A percentile compares a stretch with the other conserved stretches of the same genome.
Conservation (phyloP, 768 basidiomycete species). For the Royoungia palumana region DNA sequence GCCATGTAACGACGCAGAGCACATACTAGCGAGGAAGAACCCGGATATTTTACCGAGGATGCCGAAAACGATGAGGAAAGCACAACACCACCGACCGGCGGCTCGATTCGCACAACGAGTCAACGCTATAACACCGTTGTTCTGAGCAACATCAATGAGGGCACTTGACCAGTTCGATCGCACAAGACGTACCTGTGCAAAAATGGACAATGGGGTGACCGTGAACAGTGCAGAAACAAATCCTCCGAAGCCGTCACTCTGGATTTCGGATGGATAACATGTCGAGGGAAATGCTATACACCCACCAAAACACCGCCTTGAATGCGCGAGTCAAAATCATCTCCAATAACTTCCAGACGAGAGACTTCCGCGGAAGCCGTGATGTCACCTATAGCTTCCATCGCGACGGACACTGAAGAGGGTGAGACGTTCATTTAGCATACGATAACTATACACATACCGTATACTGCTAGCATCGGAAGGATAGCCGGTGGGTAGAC, state of each 20-base stretch:
- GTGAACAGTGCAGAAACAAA: conserved; percentile 80
- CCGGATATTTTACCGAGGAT: conserved; percentile 80
- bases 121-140: conserved; percentile 80
- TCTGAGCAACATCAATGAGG: conserved; percentile 35
- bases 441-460: conserved; percentile 22
- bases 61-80: conserved; percentile 77
- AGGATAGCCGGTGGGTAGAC: conserved; percentile 71
- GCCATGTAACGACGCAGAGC: neutral
- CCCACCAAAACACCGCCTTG: conserved; percentile 76
- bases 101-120: conserved; percentile 80
- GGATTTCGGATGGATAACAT: neutral
- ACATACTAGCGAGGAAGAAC: conserved; percentile 71
- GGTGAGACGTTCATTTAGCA: conserved; percentile 4
- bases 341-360: conserved; percentile 65
- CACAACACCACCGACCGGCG: conserved; percentile 77
- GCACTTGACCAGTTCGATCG: neutral
- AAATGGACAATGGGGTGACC: conserved; percentile 74
- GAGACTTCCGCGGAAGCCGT: conserved; percentile 84
- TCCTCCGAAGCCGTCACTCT: conserved; percentile 80
- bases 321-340: conserved; percentile 75
- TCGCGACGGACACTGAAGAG: conserved; percentile 57
- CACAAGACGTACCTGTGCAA: conserved; percentile 50
- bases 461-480: conserved; percentile 60
- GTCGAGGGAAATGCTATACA: neutral
- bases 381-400: conserved; percentile 86